These are phyloP conservation scores for Macroventuria anomochaeta DNA, from an alignment of 2,329 filamentous ascomycete species.

Conservation along the genomic window DNA sequence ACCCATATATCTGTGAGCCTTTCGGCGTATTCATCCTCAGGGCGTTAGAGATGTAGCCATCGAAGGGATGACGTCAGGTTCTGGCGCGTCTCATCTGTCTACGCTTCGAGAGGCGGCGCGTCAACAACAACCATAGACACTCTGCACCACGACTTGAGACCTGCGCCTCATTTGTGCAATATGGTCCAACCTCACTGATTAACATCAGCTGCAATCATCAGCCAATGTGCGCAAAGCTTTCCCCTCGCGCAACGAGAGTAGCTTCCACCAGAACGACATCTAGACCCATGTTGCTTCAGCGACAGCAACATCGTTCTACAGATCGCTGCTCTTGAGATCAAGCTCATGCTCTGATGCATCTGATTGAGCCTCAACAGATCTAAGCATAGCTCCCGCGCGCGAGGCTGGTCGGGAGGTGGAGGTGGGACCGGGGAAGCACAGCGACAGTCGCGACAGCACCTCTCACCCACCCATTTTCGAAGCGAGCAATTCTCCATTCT, in stretches of 20 bases:
- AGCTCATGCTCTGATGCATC: slow-evolving; percentile 28
- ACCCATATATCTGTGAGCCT: too few species aligned
- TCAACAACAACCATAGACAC: background rate
- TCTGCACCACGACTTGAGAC: slow-evolving; percentile 2
- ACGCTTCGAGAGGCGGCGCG: too few species aligned
- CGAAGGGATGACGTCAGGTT: too few species aligned
- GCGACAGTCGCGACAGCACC: slow-evolving; percentile 34
- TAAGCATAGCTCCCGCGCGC: slow-evolving; percentile 50
- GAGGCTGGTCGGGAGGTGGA: slow-evolving; percentile 40
- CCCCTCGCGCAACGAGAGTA: background rate
- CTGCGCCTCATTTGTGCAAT: slow-evolving; percentile 5
- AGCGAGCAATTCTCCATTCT: slow-evolving; percentile 32
- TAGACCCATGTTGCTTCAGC: slow-evolving; percentile 23
- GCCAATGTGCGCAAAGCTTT: background rate
- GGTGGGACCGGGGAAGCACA: slow-evolving; percentile 44
- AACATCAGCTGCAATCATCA: background rate
- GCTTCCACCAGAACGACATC: background rate
- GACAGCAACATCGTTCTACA: slow-evolving; percentile 29
- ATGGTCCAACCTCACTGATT: background rate
- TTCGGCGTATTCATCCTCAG: too few species aligned
- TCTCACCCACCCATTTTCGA: slow-evolving; percentile 38
- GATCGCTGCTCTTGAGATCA: slow-evolving; percentile 14
- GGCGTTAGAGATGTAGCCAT: too few species aligned
- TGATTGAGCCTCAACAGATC: slow-evolving; percentile 48
- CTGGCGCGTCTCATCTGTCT: too few species aligned